Evolutionary conservation across 352 stramenopile species (phyloP).

Genomic region (Globisporangium nodosum): DNA sequence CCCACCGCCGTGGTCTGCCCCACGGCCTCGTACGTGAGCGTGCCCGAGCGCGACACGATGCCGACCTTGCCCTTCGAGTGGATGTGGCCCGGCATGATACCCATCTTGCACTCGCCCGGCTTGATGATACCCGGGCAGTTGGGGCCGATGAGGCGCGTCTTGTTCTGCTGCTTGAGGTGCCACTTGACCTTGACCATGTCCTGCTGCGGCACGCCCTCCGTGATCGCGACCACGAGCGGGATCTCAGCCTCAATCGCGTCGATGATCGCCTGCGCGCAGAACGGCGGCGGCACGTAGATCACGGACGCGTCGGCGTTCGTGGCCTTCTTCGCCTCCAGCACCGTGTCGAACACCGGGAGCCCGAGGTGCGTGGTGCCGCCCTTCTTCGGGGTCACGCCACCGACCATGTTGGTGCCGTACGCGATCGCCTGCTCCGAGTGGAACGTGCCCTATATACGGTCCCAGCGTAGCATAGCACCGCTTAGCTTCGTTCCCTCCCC

Average conservation of each 20-base stretch:
- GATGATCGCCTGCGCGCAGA: slow-evolving; percentile 97
- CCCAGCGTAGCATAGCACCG: too few relatives aligned
- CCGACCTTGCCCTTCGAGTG: slow-evolving; percentile 98
- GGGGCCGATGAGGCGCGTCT: slow-evolving; percentile 97
- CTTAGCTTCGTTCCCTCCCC: neutral
- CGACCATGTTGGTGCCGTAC: slow-evolving; percentile 99
- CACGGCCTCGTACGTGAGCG: slow-evolving; percentile 99
- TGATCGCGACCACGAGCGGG: slow-evolving; percentile 97
- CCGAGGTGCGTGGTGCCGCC: slow-evolving; percentile 95
- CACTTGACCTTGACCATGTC: slow-evolving; percentile 99
- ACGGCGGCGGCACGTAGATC: slow-evolving; percentile 99
- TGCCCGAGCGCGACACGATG: slow-evolving; percentile 98
- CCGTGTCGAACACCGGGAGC: slow-evolving; percentile 98
- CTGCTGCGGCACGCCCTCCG: slow-evolving; percentile 98
- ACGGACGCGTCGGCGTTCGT: slow-evolving; percentile 94
- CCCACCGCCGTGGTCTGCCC: slow-evolving; percentile 96
- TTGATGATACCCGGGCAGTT: slow-evolving; percentile 99
- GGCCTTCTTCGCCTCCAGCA: slow-evolving; percentile 86
- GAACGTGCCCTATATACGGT: slow-evolving; percentile 91
- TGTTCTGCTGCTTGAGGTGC: slow-evolving; percentile 90
- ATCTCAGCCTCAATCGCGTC: slow-evolving; percentile 98
- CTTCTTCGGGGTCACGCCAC: slow-evolving; percentile 98
- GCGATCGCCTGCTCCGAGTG: slow-evolving; percentile 98
- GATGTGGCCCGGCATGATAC: slow-evolving; percentile 99
- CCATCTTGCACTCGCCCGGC: slow-evolving; percentile 99